phyloP scores from a whole-genome alignment of 1,139 yeast species.

The Pichia sp. region DNA sequence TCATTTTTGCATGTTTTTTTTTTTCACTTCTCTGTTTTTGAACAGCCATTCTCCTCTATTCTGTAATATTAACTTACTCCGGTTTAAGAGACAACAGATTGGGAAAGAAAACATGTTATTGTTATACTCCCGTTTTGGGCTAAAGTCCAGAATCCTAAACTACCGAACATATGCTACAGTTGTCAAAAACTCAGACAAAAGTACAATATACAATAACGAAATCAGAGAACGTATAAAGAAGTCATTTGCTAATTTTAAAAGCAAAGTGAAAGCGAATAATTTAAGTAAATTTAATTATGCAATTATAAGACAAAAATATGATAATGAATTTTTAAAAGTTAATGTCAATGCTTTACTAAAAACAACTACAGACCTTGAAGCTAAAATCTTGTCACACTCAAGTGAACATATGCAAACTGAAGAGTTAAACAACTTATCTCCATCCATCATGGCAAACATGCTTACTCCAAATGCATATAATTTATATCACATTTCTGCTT shows the following conservation, averaged over 20 bases:
- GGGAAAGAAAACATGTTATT: not conserved
- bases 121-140: not conserved
- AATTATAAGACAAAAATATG: slow-evolving; percentile 11
- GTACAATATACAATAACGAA: slow-evolving; percentile 8
- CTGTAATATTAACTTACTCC: too few relatives aligned
- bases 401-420: slow-evolving; percentile 7
- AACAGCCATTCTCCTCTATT: too few relatives aligned
- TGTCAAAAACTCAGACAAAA: not conserved
- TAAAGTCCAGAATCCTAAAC: not conserved
- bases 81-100: too few relatives aligned
- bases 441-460: slow-evolving; percentile 5
- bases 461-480: slow-evolving; percentile 5
- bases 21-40: too few relatives aligned
- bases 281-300: slow-evolving; percentile 10
- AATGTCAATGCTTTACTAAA: slow-evolving; percentile 8
- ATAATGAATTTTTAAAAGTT: slow-evolving; percentile 9
- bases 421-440: slow-evolving; percentile 2
- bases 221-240: slow-evolving; percentile 12
- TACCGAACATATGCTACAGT: slow-evolving; percentile 9
- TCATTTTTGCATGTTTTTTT: too few relatives aligned
- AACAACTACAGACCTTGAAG: slow-evolving; percentile 9
- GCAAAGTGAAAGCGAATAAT: slow-evolving; percentile 8
- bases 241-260: slow-evolving; percentile 13
- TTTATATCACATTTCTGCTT: slow-evolving; percentile 7
- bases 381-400: slow-evolving; percentile 5